phyloP scores from a whole-genome alignment of 768 basidiomycete species.

The Naganishia vaughanmartiniae region DNA sequence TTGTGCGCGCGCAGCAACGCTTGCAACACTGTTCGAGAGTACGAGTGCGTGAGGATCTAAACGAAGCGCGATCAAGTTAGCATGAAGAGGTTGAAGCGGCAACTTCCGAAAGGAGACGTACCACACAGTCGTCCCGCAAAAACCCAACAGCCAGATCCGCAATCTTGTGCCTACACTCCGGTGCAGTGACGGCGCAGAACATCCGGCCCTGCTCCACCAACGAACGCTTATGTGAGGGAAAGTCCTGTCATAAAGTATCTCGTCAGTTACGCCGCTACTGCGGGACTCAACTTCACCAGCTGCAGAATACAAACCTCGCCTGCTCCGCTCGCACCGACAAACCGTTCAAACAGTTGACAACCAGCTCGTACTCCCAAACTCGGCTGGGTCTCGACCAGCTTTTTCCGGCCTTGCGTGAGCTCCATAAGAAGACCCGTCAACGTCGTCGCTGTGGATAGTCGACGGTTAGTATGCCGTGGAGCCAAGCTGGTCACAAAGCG shows the following conservation, averaged over 20 bases:
- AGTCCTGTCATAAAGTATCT: slow-evolving; percentile 60
- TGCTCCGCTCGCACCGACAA: slow-evolving; percentile 45
- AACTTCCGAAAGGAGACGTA: slow-evolving; percentile 36
- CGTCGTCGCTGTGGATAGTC: slow-evolving; percentile 39
- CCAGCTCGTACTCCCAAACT: slow-evolving; percentile 52
- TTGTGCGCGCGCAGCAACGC: slow-evolving; percentile 84
- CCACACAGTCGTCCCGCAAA: slow-evolving; percentile 84
- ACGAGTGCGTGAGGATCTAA: slow-evolving; percentile 94
- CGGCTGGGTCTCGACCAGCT: slow-evolving; percentile 52
- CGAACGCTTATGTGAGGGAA: slow-evolving; percentile 76
- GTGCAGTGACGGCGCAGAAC: slow-evolving; percentile 69
- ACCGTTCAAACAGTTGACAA: slow-evolving; percentile 51
- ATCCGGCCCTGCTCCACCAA: slow-evolving; percentile 75
- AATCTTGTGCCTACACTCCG: slow-evolving; percentile 84
- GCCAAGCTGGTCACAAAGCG: neutral
- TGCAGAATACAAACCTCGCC: slow-evolving; percentile 39
- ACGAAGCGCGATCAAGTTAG: neutral
- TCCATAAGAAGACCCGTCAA: slow-evolving; percentile 58
- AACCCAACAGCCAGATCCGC: slow-evolving; percentile 84
- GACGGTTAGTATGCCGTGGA: slow-evolving; percentile 9
- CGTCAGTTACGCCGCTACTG: too few species aligned
- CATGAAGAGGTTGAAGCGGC: neutral
- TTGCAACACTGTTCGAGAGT: slow-evolving; percentile 92
- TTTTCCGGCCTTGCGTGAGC: slow-evolving; percentile 76
- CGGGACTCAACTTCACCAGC: neutral